Base-by-base conservation (phyloP, 1,284 basidiomycete genomes). In the Leccinum angustisporum region DNA sequence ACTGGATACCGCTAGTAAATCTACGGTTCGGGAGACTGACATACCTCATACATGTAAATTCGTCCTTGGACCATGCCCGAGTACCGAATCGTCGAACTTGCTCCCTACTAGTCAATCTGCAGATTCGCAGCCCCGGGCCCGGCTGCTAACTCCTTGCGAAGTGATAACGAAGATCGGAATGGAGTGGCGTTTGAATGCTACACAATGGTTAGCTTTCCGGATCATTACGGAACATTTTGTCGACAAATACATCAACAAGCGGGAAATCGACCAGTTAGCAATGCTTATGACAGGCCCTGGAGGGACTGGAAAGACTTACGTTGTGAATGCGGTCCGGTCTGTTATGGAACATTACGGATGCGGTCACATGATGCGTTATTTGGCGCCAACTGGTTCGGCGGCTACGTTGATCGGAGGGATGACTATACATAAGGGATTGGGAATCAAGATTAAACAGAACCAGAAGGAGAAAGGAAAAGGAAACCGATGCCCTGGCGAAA, bases 221-320 rank as follows among this genome's bases (percentile, higher is more conserved):
- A 54, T 62, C 0, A 57, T 62, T 7, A 18, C 59, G 0, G 3
- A 61, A 0, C 14, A 56, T 34, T 61, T 62, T 21, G 33, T 62
- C 3, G 0, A 18, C 1, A 43, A 21, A 0, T 11, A 33, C 14
- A 11, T 60, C 4, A 11, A 51, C 4, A 31, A 56, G 16, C 2
- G 9, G 0, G 4, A 9, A 6, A 4, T 16, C 9, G 5, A 57
- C 0, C 54, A 25, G 11, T 10, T 61, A 11, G 3, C 9, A 0
- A 63, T 63, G 57, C 5, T 63, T 0, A 63, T 63, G 62, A 63
- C 54, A 0, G 40, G 62, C 1, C 57, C 54, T 0, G 57, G 62
- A 0, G 62, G 62, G 13, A 25, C 25, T 25, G 25, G 25, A 2
- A 25, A 25, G 25, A 25, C 25, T 25, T 25, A 25, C 25, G 25